Conservation (phyloP, 306 rosid genomes). For the Canavalia ensiformis region DNA sequence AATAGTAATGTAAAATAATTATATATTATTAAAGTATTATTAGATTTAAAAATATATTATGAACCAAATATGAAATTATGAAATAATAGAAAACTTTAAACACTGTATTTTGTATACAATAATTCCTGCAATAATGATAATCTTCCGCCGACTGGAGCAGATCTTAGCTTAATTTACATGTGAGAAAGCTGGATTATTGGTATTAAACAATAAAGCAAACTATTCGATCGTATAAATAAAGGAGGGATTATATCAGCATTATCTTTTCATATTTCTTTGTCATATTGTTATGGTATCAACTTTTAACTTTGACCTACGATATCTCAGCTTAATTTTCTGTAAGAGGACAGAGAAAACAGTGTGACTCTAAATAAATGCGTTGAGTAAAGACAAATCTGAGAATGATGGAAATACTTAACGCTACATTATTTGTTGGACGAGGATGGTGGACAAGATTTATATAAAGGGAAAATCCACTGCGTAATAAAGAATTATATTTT, state of each 20-base stretch:
- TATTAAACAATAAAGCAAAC: constrained; percentile 16
- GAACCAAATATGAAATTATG: no score
- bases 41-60: no score
- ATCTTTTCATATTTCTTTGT: not conserved
- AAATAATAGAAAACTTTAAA: not conserved
- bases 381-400: constrained; percentile 7
- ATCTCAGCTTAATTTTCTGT: constrained; percentile 9
- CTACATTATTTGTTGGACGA: not conserved
- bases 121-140: constrained; percentile 14
- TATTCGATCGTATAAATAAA: not conserved
- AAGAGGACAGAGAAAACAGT: constrained; percentile 19
- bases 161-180: not conserved
- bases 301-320: constrained; percentile 16
- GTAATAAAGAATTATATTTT: no score
- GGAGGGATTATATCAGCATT: not conserved
- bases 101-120: not conserved
- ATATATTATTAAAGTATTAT: no score
- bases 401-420: constrained; percentile 27
- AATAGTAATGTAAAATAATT: no score
- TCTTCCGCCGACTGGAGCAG: not conserved
- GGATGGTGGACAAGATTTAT: not conserved
- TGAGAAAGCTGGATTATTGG: constrained; percentile 20
- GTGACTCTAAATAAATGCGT: constrained; percentile 8
- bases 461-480: no score
- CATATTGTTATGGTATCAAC: not conserved